Evolutionary conservation across 805 yeast genomes (phyloP), one percentile per base, ranked within the genome.

Genomic region (Kazachstania bromeliacearum): DNA sequence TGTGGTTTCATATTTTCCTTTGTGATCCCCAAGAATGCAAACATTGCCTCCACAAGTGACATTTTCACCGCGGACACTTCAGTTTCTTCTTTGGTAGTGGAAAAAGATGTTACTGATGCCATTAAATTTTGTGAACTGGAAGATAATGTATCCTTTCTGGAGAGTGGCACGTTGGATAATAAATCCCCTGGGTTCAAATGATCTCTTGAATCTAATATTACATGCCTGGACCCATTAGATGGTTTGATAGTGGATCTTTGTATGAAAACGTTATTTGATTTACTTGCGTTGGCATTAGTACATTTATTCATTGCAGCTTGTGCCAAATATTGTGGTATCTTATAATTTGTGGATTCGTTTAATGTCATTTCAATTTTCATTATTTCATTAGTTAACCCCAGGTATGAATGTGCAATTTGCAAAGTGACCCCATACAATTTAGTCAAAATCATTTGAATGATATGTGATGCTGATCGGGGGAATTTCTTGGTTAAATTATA

Each of bases 401-500:
- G 64, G 55, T 89, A 92, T 43, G 75, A 71, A 55, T 88, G 92
- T 7, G 92, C 84, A 0, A 96, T 84, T 51, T 84, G 88, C 58
- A 89, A 77, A 0, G 97, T 89, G 7, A 92, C 96, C 46, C 94
- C 73, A 54, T 85, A 85, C 36, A 92, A 67, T 43, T 95, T 71
- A 1, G 94, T 79, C 38, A 89, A 62, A 17, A 89, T 85, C 75
- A 89, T 87, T 48, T 94, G 95, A 10, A 89, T 89, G 21, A 92
- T 88, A 57, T 88, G 96, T 0, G 96, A 84, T 0, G 96, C 80
- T 1, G 95, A 84, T 43, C 82, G 75, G 5, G 97, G 97, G 52
- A 78, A 85, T 47, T 77, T 82, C 21, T 64, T 54, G 5, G 82
- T 79, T 27, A 89, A 70, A 36, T 81, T 66, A 37, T 73, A 69